Conservation (phyloP, 2,329 filamentous ascomycete genomes). For the Bimuria novae-zelandiae region DNA sequence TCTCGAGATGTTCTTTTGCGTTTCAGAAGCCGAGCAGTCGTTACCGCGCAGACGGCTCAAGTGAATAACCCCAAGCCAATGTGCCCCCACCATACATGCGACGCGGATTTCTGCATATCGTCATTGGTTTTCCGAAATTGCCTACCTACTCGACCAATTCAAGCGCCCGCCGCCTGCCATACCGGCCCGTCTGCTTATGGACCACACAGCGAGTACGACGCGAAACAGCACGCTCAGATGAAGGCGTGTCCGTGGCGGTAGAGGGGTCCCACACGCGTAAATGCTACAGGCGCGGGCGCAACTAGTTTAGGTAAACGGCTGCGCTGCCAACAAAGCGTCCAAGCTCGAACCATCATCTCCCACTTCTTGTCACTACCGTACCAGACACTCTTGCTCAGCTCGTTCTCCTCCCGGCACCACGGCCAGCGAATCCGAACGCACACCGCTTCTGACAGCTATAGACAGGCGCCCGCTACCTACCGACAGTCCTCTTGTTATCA, state of each 20-base stretch:
- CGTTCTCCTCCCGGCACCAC: slow-evolving; percentile 2
- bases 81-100: background rate
- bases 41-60: slow-evolving; percentile 26
- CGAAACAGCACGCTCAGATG: slow-evolving; percentile 10
- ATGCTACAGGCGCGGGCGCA: slow-evolving; percentile 21
- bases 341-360: slow-evolving; percentile 29
- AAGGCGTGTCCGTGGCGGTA: slow-evolving; percentile 25
- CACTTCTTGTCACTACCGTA: slow-evolving; percentile 26
- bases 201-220: slow-evolving; percentile 31
- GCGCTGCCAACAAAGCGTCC: slow-evolving; percentile 26
- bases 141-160: slow-evolving; percentile 3
- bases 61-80: background rate
- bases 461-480: background rate
- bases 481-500: background rate
- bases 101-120: background rate
- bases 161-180: slow-evolving; percentile 30
- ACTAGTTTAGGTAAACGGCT: slow-evolving; percentile 7
- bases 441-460: background rate
- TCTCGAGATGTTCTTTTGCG: background rate
- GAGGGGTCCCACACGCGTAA: slow-evolving; percentile 23
- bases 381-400: slow-evolving; percentile 16
- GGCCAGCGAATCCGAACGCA: slow-evolving; percentile 1
- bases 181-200: slow-evolving; percentile 16
- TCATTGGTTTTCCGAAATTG: background rate
- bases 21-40: background rate